A percentile compares a stretch with the other conserved stretches of the same genome.
Conservation (phyloP, 2,329 filamentous ascomycete genomes). For the Fusarium oligoseptatum region DNA sequence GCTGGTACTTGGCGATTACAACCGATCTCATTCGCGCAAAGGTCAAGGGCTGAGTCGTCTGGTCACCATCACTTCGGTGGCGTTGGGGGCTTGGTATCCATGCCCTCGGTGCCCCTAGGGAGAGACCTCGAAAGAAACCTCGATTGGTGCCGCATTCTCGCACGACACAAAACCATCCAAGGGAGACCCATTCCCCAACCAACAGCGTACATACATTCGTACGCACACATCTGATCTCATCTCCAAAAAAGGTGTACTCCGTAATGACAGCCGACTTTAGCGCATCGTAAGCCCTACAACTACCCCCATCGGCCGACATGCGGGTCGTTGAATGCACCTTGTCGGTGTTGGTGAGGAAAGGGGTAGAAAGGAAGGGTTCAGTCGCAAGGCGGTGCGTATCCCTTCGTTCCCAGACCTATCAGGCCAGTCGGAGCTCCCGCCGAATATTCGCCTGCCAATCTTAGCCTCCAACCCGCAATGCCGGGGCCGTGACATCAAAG, state of each 20-base stretch:
- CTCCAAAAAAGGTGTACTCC: background rate
- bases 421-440: background rate
- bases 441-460: background rate
- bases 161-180: conserved; percentile 9
- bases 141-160: conserved; percentile 21
- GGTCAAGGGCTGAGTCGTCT: background rate
- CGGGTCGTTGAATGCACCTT: background rate
- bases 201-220: background rate
- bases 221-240: background rate
- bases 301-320: conserved; percentile 5
- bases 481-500: conserved; percentile 3
- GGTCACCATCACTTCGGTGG: conserved; percentile 11
- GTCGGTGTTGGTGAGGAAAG: background rate
- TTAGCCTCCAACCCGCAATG: background rate
- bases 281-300: conserved; percentile 1
- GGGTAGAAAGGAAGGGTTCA: background rate
- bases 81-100: conserved; percentile 17
- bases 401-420: conserved; percentile 5
- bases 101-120: conserved; percentile 33
- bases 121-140: conserved; percentile 18
- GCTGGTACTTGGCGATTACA: background rate
- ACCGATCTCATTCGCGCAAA: background rate
- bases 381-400: background rate
- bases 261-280: conserved; percentile 7
- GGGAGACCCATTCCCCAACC: conserved; percentile 17